Evolutionary conservation across 2,329 filamentous ascomycete species (phyloP).

Genomic region (Stachybotrys elegans): DNA sequence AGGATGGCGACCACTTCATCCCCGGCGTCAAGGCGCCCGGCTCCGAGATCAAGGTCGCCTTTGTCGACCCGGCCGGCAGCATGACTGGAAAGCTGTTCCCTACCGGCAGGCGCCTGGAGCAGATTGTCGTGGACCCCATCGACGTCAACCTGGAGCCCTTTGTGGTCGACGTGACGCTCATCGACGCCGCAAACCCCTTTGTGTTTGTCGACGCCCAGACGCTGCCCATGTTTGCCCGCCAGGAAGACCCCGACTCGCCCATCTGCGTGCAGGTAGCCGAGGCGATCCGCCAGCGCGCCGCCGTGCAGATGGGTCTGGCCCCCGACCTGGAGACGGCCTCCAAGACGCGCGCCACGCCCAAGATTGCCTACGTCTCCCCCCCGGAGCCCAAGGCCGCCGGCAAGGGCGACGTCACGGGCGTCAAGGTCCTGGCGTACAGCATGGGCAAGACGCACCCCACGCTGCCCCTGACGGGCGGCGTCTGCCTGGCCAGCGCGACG

Average conservation of each 20-base stretch:
- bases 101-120: constrained; percentile 44
- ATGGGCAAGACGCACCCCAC: constrained; percentile 47
- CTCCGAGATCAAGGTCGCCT: constrained; percentile 52
- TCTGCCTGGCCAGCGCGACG: constrained; percentile 41
- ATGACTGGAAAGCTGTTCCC: constrained; percentile 56
- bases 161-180: constrained; percentile 25
- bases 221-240: neutral
- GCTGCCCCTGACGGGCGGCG: constrained; percentile 46
- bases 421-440: constrained; percentile 40
- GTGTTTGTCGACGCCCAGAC: constrained; percentile 42
- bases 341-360: constrained; percentile 36
- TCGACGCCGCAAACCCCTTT: constrained; percentile 33
- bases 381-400: neutral
- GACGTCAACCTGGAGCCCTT: constrained; percentile 17
- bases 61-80: constrained; percentile 54
- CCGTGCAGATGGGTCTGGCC: constrained; percentile 53
- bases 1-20: constrained; percentile 47
- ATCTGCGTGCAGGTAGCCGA: constrained; percentile 31
- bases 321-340: constrained; percentile 27
- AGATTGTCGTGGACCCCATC: neutral
- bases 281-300: constrained; percentile 46
- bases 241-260: neutral
- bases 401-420: constrained; percentile 21
- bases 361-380: constrained; percentile 48
- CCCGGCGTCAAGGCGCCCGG: constrained; percentile 52